phyloP scores from a whole-genome alignment of 345 rosid genomes.

The Acer saccharum region DNA sequence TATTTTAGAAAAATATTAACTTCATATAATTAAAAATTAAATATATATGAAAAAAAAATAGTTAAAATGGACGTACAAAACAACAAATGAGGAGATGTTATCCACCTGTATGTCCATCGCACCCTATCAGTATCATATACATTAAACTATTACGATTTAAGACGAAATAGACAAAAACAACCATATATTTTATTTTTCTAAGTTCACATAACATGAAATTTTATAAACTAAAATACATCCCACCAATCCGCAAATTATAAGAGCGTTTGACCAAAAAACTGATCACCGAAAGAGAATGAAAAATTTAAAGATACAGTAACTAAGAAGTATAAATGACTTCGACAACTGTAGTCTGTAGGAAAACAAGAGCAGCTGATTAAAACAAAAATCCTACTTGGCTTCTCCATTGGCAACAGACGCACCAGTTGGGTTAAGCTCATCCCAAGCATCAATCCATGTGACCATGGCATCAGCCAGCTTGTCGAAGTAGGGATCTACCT shows the following conservation, averaged over 20 bases:
- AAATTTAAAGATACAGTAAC: slow-evolving; percentile 7
- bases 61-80: no score
- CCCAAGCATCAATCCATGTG: slow-evolving; percentile 97
- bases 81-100: no score
- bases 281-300: not conserved
- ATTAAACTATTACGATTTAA: no score
- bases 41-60: no score
- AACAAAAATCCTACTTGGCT: slow-evolving; percentile 31
- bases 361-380: not conserved
- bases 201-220: slow-evolving; percentile 16
- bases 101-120: no score
- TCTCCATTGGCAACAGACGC: slow-evolving; percentile 40
- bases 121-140: no score
- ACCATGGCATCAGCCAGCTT: slow-evolving; percentile 92
- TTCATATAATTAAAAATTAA: no score
- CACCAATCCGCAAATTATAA: slow-evolving; percentile 10
- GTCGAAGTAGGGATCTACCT: slow-evolving; percentile 83
- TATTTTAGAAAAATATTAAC: no score
- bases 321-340: slow-evolving; percentile 6
- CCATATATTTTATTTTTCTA: slow-evolving; percentile 1
- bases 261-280: slow-evolving; percentile 6
- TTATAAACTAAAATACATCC: slow-evolving; percentile 17
- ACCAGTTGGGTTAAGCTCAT: slow-evolving; percentile 74
- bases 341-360: not conserved
- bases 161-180: no score